phyloP scores from a whole-genome alignment of 768 basidiomycete genomes.

The Tricholoma terreum region DNA sequence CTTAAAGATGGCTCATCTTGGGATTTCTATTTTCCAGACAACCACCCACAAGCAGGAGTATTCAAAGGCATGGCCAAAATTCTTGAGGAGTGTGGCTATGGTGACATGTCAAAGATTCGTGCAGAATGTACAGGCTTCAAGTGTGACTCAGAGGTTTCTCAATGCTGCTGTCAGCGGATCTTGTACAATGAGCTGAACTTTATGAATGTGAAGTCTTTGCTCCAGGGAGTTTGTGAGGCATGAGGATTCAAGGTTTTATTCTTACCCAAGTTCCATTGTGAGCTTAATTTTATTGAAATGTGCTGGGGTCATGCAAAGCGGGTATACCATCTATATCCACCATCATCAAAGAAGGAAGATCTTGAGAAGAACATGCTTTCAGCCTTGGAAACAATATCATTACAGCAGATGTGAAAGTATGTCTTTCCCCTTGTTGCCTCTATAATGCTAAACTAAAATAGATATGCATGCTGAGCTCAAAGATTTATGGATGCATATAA shows the following conservation, averaged over 20 bases:
- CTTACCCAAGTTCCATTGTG: no score
- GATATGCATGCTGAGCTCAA: neutral
- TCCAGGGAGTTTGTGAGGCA: no score
- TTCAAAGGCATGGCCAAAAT: neutral
- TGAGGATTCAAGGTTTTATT: neutral
- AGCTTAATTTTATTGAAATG: neutral
- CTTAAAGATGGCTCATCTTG: conserved; percentile 24
- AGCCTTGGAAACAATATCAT: neutral
- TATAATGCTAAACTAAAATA: neutral
- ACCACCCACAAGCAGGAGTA: no score
- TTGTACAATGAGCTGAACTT: conserved; percentile 3
- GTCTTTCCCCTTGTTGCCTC: neutral
- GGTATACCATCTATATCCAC: neutral
- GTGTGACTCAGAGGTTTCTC: neutral
- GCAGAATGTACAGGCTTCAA: neutral
- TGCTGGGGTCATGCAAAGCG: neutral
- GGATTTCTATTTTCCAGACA: conserved; percentile 26
- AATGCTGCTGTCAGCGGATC: neutral
- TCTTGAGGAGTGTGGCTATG: conserved; percentile 1
- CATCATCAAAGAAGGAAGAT: neutral
- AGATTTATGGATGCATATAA: neutral
- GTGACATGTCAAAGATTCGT: conserved; percentile 6
- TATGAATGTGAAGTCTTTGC: neutral
- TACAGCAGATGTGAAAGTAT: neutral
- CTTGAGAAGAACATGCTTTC: neutral